phyloP scores from a whole-genome alignment of 2,329 filamentous ascomycete species.

The Alternaria triticimaculans region DNA sequence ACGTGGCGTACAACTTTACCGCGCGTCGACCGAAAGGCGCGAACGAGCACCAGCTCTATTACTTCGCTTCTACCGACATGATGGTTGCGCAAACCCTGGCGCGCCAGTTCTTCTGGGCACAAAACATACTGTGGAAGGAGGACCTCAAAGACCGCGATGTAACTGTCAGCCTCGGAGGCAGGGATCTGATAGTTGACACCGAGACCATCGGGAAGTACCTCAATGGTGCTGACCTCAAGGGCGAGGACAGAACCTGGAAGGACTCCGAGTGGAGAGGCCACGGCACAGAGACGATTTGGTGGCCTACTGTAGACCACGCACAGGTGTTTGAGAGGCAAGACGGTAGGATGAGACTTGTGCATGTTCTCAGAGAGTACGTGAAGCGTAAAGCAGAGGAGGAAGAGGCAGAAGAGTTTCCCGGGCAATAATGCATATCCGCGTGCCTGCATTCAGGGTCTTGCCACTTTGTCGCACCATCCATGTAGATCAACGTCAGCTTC shows the following conservation, averaged over 20 bases:
- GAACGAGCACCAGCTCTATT: constrained; percentile 75
- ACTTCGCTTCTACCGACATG: constrained; percentile 72
- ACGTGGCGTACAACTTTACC: constrained; percentile 74
- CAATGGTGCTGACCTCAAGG: constrained; percentile 44
- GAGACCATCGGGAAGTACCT: constrained; percentile 65
- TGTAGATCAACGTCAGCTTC: background rate
- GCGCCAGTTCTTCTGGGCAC: constrained; percentile 73
- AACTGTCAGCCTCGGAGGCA: constrained; percentile 65
- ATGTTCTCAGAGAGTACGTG: constrained; percentile 37
- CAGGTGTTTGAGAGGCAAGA: constrained; percentile 54
- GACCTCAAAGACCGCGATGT: constrained; percentile 60
- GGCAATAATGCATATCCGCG: background rate
- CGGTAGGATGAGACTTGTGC: constrained; percentile 29
- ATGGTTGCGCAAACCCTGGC: constrained; percentile 70
- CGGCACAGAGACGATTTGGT: constrained; percentile 67
- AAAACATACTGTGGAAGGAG: constrained; percentile 74
- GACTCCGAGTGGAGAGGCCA: constrained; percentile 46
- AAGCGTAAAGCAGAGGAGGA: constrained; percentile 11
- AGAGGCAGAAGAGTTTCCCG: constrained; percentile 8
- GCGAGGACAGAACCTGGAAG: constrained; percentile 40
- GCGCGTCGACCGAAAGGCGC: constrained; percentile 50
- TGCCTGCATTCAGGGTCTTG: background rate
- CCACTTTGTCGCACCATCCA: constrained; percentile 5
- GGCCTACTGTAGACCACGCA: constrained; percentile 67
- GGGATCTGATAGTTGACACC: constrained; percentile 71